A percentile compares a stretch with the other conserved stretches of the same genome.
Evolutionary conservation across 2,329 filamentous ascomycete species (phyloP).

Genomic region (Paracamarosporium sp.): DNA sequence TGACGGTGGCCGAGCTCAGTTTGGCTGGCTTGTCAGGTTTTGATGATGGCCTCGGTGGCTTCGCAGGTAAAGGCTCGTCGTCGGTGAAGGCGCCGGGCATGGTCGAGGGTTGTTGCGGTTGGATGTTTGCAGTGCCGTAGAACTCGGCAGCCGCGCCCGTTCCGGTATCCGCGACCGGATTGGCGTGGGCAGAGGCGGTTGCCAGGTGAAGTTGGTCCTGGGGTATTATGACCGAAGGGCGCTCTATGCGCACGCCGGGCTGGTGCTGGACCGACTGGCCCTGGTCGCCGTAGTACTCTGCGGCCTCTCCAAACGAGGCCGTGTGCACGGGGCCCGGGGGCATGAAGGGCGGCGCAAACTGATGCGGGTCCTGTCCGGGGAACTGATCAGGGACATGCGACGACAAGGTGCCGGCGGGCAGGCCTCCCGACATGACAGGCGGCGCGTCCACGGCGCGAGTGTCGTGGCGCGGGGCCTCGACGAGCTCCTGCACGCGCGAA

Average conservation of each 20-base stretch:
- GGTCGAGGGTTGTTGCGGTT: conserved; percentile 34
- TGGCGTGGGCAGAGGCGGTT: conserved; percentile 57
- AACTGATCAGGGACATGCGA: conserved; percentile 64
- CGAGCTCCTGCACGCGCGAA: conserved; percentile 29
- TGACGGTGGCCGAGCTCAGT: conserved; percentile 42
- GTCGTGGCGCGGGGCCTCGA: conserved; percentile 33
- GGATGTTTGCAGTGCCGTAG: conserved; percentile 47
- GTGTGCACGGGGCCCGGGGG: conserved; percentile 43
- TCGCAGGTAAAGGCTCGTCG: conserved; percentile 35
- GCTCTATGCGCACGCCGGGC: conserved; percentile 64
- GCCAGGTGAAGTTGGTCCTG: conserved; percentile 63
- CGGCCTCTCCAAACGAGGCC: conserved; percentile 59
- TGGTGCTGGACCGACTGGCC: conserved; percentile 66
- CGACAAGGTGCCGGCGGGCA: conserved; percentile 46
- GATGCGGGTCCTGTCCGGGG: conserved; percentile 61
- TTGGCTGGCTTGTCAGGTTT: conserved; percentile 40
- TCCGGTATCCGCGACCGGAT: conserved; percentile 66
- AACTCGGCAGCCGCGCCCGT: conserved; percentile 66
- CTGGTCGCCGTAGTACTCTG: conserved; percentile 69
- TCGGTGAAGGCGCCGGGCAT: conserved; percentile 48
- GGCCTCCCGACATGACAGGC: conserved; percentile 43
- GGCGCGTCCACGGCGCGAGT: conserved; percentile 36
- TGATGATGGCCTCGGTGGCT: conserved; percentile 39
- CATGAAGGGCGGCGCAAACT: conserved; percentile 54
- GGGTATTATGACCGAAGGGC: conserved; percentile 60